phyloP scores from a whole-genome alignment of 2,329 filamentous ascomycete species.

The Ceratocystis huliohia region DNA sequence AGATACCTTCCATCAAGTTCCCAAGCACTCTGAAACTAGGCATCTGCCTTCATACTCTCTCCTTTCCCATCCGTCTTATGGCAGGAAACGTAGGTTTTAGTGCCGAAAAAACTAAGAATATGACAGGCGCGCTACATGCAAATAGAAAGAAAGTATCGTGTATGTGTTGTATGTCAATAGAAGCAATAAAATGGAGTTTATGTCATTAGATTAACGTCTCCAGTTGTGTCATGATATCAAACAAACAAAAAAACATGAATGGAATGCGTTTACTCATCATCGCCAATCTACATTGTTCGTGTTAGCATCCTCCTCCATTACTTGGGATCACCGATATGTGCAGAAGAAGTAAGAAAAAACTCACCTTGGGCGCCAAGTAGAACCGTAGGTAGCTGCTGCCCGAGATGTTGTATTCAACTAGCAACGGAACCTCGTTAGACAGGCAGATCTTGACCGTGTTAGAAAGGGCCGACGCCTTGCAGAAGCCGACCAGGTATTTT shows the following conservation, averaged over 20 bases:
- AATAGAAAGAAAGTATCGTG: not conserved
- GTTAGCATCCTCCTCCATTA: not conserved
- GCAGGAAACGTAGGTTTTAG: too few relatives aligned
- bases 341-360: constrained; percentile 24
- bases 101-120: not conserved
- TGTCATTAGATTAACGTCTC: constrained; percentile 9
- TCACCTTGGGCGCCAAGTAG: constrained; percentile 95
- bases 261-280: constrained; percentile 24
- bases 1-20: not conserved
- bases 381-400: constrained; percentile 86
- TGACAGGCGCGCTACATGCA: not conserved
- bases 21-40: not conserved
- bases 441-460: constrained; percentile 78
- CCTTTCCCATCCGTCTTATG: not conserved
- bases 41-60: not conserved
- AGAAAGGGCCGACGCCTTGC: constrained; percentile 85
- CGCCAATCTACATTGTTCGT: constrained; percentile 24
- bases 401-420: constrained; percentile 78
- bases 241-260: constrained; percentile 11
- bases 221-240: constrained; percentile 19
- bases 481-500: constrained; percentile 99
- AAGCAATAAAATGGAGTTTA: not conserved
- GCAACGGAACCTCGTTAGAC: constrained; percentile 87
- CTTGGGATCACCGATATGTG: not conserved
- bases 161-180: too few relatives aligned